These are phyloP conservation scores for Eucalyptus polybractea DNA, from an alignment of 345 rosid species.

Conservation along the genomic window DNA sequence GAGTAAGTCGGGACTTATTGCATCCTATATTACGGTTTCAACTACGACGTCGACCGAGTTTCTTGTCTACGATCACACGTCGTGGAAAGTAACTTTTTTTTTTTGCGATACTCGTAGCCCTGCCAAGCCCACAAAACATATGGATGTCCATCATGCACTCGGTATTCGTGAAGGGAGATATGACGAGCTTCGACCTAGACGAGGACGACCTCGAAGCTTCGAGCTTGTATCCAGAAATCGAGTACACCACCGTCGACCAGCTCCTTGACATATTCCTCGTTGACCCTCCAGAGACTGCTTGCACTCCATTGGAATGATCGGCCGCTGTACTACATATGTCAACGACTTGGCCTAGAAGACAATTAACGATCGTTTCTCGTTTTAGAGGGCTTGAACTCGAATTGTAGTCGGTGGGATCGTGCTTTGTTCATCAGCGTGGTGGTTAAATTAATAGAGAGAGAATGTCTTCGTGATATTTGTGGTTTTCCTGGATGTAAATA, in stretches of 20 bases:
- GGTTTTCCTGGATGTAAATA: neutral
- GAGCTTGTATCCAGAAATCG: conserved; percentile 3
- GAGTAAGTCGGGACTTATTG: conserved; percentile 4
- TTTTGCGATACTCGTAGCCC: neutral
- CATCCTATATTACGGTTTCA: neutral
- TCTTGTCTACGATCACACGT: neutral
- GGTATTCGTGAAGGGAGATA: conserved; percentile 1
- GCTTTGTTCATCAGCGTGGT: neutral
- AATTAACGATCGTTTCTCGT: neutral
- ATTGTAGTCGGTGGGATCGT: neutral
- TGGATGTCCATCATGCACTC: conserved; percentile 6
- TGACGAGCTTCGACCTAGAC: neutral
- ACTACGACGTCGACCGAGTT: neutral
- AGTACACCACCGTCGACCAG: neutral
- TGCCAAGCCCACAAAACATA: conserved; percentile 10
- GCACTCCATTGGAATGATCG: neutral
- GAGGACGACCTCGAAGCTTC: conserved; percentile 11
- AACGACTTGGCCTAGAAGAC: neutral
- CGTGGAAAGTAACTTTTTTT: neutral
- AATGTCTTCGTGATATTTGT: neutral
- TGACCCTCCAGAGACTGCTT: neutral
- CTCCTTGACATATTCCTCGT: conserved; percentile 17
- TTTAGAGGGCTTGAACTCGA: neutral
- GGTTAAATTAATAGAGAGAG: neutral
- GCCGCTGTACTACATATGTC: neutral